A percentile compares a stretch with the other conserved stretches of the same genome.
Evolutionary conservation across 257 asterid genomes (phyloP).

Genomic region (Asclepias syriaca): DNA sequence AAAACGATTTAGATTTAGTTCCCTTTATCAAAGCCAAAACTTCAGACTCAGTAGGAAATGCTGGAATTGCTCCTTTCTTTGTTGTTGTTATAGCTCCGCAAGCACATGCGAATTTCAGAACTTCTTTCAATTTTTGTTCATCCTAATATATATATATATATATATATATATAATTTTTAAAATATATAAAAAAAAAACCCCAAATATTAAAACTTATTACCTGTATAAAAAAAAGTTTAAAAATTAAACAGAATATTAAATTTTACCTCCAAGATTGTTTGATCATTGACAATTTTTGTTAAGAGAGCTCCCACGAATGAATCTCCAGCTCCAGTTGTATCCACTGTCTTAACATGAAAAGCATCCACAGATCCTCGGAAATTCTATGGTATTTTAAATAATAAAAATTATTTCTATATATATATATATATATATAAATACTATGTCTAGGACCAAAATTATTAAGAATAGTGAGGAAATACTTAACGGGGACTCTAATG

Average conservation of each 20-base stretch:
- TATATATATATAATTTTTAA: background rate
- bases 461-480: no score
- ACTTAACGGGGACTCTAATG: background rate
- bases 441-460: no score
- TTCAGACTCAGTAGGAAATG: constrained; percentile 64
- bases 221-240: no score
- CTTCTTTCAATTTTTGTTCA: constrained; percentile 69
- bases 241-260: no score
- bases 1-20: constrained; percentile 9
- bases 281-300: constrained; percentile 35
- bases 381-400: constrained; percentile 18
- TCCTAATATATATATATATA: no score
- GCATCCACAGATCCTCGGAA: constrained; percentile 35
- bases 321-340: constrained; percentile 52
- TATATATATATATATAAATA: no score
- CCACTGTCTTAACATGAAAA: constrained; percentile 42
- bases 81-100: constrained; percentile 98
- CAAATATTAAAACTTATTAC: no score
- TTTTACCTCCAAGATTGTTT: constrained; percentile 34
- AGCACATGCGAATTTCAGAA: constrained; percentile 68
- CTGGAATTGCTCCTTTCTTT: constrained; percentile 95
- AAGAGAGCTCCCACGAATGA: constrained; percentile 46
- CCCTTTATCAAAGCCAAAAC: constrained; percentile 37
- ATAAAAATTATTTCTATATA: no score
- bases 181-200: no score